Evolutionary conservation across 1,139 yeast species (phyloP).

Genomic region (Blastobotrys malaysiensis): DNA sequence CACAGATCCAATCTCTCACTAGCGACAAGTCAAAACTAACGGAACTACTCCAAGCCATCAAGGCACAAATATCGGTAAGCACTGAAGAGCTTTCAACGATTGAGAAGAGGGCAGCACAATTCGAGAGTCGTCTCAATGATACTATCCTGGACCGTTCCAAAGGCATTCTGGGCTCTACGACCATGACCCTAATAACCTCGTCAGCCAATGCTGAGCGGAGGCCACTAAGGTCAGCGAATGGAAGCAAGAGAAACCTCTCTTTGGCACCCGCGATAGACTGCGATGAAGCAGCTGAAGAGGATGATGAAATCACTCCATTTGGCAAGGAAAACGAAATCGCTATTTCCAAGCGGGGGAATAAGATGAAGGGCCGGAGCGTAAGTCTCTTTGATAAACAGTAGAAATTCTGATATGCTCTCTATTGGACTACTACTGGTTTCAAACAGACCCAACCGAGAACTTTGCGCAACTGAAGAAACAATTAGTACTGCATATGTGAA

Average conservation of each 20-base stretch:
- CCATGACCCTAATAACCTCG: conserved; percentile 27
- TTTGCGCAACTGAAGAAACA: neutral
- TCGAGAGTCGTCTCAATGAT: conserved; percentile 26
- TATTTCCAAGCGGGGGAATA: conserved; percentile 20
- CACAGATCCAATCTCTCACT: conserved; percentile 19
- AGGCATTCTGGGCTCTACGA: conserved; percentile 31
- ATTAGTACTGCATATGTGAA: neutral
- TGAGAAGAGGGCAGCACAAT: conserved; percentile 26
- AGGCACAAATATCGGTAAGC: conserved; percentile 24
- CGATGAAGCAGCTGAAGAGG: conserved; percentile 22
- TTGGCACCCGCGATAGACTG: conserved; percentile 19
- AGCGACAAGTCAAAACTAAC: conserved; percentile 23
- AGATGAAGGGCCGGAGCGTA: neutral
- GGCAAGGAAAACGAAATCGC: conserved; percentile 24
- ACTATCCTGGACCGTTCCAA: conserved; percentile 31
- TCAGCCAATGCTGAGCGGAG: conserved; percentile 11
- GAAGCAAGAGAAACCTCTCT: conserved; percentile 24
- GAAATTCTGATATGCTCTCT: too few species aligned
- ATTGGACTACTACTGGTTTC: too few species aligned
- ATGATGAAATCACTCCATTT: conserved; percentile 10
- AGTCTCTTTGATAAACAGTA: neutral
- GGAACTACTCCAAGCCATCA: conserved; percentile 22
- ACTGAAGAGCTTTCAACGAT: conserved; percentile 27
- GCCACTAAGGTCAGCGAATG: conserved; percentile 11
- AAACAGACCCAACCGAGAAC: neutral